A percentile compares a stretch with the other conserved stretches of the same genome.
Conservation (phyloP, 495 filamentous ascomycete genomes). For the Aspergillus mulundensis region DNA sequence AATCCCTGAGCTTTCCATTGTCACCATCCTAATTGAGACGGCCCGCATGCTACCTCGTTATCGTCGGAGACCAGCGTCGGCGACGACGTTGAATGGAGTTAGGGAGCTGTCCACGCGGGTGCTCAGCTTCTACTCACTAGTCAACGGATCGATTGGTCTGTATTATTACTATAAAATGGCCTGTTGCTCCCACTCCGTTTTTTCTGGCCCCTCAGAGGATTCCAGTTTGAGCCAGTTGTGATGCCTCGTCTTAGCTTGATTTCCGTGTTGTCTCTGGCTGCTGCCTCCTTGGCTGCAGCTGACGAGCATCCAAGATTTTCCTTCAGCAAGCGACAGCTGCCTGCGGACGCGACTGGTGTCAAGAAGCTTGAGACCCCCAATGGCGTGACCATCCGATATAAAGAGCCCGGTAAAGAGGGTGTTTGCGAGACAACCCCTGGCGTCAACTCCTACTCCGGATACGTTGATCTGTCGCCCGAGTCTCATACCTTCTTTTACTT, state of each 20-base stretch:
- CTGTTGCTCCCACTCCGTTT: slow-evolving; percentile 1
- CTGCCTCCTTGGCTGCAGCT: slow-evolving; percentile 17
- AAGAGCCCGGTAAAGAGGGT: slow-evolving; percentile 37
- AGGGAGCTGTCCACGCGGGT: background rate
- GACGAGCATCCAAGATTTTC: slow-evolving; percentile 5
- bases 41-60: slow-evolving; percentile 14
- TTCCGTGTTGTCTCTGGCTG: slow-evolving; percentile 23
- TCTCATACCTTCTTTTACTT: slow-evolving; percentile 51
- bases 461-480: slow-evolving; percentile 40
- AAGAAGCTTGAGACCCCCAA: slow-evolving; percentile 56
- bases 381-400: slow-evolving; percentile 45
- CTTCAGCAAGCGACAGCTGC: slow-evolving; percentile 37
- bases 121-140: background rate
- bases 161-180: slow-evolving; percentile 5
- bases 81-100: background rate
- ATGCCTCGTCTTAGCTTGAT: slow-evolving; percentile 30
- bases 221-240: background rate
- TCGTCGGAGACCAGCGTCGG: background rate
- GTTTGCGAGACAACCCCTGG: slow-evolving; percentile 49
- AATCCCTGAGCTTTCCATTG: slow-evolving; percentile 3
- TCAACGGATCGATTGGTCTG: background rate
- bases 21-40: slow-evolving; percentile 6
- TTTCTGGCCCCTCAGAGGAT: background rate
- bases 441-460: slow-evolving; percentile 46
- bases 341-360: slow-evolving; percentile 49